Evolutionary conservation across 345 rosid genomes (phyloP).

Genomic region (Eutrema japonicum): DNA sequence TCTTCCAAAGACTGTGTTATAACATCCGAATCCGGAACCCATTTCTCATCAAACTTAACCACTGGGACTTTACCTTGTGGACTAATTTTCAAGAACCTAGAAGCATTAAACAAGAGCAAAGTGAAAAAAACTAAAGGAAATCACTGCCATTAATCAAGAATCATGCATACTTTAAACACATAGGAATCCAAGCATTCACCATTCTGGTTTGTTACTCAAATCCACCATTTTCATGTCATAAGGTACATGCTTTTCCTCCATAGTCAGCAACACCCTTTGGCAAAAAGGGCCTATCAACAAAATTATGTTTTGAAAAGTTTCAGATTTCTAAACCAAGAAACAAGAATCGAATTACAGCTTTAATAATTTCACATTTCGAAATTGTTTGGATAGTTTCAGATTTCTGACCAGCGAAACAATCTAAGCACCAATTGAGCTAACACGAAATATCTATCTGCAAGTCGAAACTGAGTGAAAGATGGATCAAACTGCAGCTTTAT

Average conservation of each 20-base stretch:
- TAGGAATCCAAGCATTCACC: slow-evolving; percentile 51
- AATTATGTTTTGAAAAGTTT: slow-evolving; percentile 5
- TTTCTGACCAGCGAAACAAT: background rate
- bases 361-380: slow-evolving; percentile 11
- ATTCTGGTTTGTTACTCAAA: slow-evolving; percentile 84
- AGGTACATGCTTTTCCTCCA: slow-evolving; percentile 91
- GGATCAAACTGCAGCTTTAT: slow-evolving; percentile 12
- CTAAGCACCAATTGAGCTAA: slow-evolving; percentile 3
- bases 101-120: background rate
- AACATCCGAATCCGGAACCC: slow-evolving; percentile 96
- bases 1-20: slow-evolving; percentile 82
- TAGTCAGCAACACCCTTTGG: slow-evolving; percentile 80
- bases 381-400: background rate
- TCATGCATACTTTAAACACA: slow-evolving; percentile 6
- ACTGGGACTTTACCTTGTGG: slow-evolving; percentile 97
- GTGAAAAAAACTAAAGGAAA: background rate
- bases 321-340: slow-evolving; percentile 3
- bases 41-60: slow-evolving; percentile 75
- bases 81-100: slow-evolving; percentile 79
- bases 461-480: slow-evolving; percentile 1
- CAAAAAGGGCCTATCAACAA: slow-evolving; percentile 75
- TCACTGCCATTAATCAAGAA: background rate
- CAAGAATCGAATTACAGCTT: background rate
- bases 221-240: slow-evolving; percentile 89
- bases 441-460: background rate